These are phyloP conservation scores for Miscanthus sacchariflorus DNA, from an alignment of 202 grass and related monocot genomes.

Conservation along the genomic window DNA sequence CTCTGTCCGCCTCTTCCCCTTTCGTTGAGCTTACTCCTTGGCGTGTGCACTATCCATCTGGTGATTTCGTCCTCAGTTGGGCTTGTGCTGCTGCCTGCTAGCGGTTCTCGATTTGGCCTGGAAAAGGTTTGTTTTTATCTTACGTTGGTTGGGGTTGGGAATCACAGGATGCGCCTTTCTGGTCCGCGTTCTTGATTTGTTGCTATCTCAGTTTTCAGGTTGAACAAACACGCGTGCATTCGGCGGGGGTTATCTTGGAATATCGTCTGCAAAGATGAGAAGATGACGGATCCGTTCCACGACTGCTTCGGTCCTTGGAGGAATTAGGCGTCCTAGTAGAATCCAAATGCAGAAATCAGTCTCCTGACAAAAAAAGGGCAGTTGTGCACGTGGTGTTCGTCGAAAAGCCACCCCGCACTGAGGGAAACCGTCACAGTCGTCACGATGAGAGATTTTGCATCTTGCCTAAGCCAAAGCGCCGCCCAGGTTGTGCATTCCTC, in stretches of 20 bases:
- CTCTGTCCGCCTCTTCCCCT: not conserved
- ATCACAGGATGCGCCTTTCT: not conserved
- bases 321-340: not conserved
- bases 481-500: slow-evolving; percentile 56
- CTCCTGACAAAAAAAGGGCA: not conserved
- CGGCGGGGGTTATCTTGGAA: not conserved
- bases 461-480: slow-evolving; percentile 60
- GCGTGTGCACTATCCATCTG: not conserved
- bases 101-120: not conserved
- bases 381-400: slow-evolving; percentile 49
- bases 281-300: not conserved
- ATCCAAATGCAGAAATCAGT: not conserved
- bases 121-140: slow-evolving; percentile 19
- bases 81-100: not conserved
- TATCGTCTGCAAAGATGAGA: not conserved
- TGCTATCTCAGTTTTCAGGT: slow-evolving; percentile 34
- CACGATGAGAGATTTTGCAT: slow-evolving; percentile 61
- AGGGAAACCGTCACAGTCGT: not conserved
- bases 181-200: slow-evolving; percentile 1
- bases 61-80: not conserved
- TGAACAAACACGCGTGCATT: not conserved
- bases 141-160: not conserved
- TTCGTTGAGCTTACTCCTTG: not conserved
- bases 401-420: slow-evolving; percentile 30
- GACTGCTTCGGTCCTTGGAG: not conserved